phyloP scores from a whole-genome alignment of 2,329 filamentous ascomycete species.

The Scolecobasidium constrictum region DNA sequence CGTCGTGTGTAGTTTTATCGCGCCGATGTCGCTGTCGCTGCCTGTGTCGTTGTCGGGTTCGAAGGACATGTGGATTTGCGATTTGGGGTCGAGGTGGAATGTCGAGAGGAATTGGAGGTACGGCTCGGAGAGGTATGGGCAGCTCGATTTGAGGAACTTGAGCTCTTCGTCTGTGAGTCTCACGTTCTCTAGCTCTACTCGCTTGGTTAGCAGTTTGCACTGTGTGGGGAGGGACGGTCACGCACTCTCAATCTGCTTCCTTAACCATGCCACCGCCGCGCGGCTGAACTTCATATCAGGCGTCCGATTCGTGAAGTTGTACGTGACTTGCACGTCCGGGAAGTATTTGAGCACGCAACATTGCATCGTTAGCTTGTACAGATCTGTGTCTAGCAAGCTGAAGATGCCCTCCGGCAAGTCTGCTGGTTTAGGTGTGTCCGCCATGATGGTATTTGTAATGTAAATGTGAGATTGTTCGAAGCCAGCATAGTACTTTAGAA shows the following conservation, averaged over 20 bases:
- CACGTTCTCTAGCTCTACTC: slow-evolving; percentile 67
- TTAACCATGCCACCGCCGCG: slow-evolving; percentile 73
- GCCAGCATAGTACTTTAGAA: no score
- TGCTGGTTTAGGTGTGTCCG: not conserved
- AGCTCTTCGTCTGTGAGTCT: slow-evolving; percentile 70
- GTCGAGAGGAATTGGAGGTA: slow-evolving; percentile 75
- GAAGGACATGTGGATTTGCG: slow-evolving; percentile 69
- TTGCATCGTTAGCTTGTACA: slow-evolving; percentile 99
- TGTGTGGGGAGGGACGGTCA: slow-evolving; percentile 9
- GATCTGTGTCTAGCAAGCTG: slow-evolving; percentile 45
- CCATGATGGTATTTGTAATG: not conserved
- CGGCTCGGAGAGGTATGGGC: slow-evolving; percentile 64
- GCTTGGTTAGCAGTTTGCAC: slow-evolving; percentile 11
- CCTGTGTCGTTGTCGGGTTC: slow-evolving; percentile 45
- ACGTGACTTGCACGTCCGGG: slow-evolving; percentile 68
- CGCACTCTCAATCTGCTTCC: slow-evolving; percentile 69
- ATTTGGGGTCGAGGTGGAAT: slow-evolving; percentile 69
- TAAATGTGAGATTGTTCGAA: no score
- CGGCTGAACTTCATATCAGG: slow-evolving; percentile 84
- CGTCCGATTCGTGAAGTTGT: slow-evolving; percentile 91
- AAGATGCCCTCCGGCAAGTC: slow-evolving; percentile 21
- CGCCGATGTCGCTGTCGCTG: slow-evolving; percentile 56
- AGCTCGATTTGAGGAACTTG: slow-evolving; percentile 64
- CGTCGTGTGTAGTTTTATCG: slow-evolving; percentile 64
- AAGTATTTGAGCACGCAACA: slow-evolving; percentile 80